Percentiles rank a stretch among this genome's conserved stretches.
Evolutionary conservation across 148 eudicot species (phyloP).

Genomic region (Diospyros lotus): DNA sequence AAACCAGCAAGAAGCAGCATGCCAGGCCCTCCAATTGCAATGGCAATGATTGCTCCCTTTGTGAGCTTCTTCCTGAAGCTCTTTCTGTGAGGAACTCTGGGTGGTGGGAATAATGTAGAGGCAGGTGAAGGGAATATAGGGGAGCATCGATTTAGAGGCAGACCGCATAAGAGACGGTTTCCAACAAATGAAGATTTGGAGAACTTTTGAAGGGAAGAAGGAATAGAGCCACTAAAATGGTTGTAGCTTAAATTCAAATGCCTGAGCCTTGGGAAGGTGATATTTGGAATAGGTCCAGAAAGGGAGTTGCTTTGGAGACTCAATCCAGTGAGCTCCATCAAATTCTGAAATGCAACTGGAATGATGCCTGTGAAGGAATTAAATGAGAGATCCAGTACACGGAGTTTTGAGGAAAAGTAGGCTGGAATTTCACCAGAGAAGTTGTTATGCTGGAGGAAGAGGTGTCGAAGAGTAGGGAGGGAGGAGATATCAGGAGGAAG

Average conservation of each 20-base stretch:
- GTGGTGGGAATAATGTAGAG: constrained; percentile 15
- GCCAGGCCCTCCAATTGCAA: constrained; percentile 34
- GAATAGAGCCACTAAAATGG: constrained; percentile 35
- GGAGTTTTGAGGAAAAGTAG: constrained; percentile 21
- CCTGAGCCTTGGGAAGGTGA: constrained; percentile 18
- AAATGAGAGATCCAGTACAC: constrained; percentile 35
- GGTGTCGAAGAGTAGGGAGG: constrained; percentile 30
- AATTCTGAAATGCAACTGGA: constrained; percentile 24
- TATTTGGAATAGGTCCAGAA: constrained; percentile 36
- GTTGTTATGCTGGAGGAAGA: constrained; percentile 36
- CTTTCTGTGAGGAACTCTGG: constrained; percentile 12
- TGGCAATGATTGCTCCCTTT: constrained; percentile 28
- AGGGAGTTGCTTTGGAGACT: constrained; percentile 33
- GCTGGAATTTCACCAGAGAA: constrained; percentile 36
- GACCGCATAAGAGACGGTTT: constrained; percentile 31
- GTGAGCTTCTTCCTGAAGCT: constrained; percentile 22
- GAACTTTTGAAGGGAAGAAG: constrained; percentile 25
- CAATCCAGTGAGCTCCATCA: constrained; percentile 27
- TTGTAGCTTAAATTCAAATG: constrained; percentile 37
- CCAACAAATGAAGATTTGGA: constrained; percentile 31
- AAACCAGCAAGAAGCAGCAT: constrained; percentile 20
- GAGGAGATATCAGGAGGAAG: constrained; percentile 35
- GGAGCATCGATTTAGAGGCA: constrained; percentile 26
- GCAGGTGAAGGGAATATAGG: constrained; percentile 10
- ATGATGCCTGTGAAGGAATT: constrained; percentile 36